Percentiles rank a stretch among this genome's conserved stretches.
These are phyloP conservation scores for Neofusicoccum cordaticola DNA, from an alignment of 2,329 filamentous ascomycete genomes.

Conservation along the genomic window DNA sequence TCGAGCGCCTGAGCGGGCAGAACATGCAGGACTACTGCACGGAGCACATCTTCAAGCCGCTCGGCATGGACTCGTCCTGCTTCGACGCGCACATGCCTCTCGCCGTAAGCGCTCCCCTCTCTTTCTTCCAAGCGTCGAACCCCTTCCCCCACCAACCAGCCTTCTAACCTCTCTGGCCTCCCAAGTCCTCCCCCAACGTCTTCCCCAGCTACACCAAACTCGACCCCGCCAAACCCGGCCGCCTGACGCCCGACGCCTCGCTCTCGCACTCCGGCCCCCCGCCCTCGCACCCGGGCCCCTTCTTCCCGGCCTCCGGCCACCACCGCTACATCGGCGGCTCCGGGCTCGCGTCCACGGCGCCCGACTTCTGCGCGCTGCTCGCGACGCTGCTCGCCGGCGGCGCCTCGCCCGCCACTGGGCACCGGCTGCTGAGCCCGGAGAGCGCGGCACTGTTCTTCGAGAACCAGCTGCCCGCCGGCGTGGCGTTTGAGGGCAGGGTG, in stretches of 20 bases:
- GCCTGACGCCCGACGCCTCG: background rate
- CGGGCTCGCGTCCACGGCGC: constrained; percentile 22
- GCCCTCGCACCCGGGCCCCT: background rate
- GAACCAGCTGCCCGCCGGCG: no score
- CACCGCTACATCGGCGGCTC: constrained; percentile 24
- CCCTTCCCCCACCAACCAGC: background rate
- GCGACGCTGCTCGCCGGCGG: constrained; percentile 16
- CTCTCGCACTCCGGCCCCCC: background rate
- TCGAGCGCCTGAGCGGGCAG: constrained; percentile 43
- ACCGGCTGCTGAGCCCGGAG: no score
- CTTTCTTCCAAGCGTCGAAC: background rate
- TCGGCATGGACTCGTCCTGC: constrained; percentile 21
- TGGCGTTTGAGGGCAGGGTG: no score
- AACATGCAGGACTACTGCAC: constrained; percentile 30
- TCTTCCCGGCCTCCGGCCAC: constrained; percentile 20
- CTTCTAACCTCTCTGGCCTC: background rate
- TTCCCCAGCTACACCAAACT: no score
- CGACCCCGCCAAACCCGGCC: no score
- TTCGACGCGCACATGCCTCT: constrained; percentile 15
- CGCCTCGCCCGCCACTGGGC: no score
- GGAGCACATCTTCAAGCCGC: constrained; percentile 23
- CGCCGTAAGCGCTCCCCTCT: no score
- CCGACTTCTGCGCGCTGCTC: constrained; percentile 22
- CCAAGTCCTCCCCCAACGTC: background rate
- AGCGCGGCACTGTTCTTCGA: no score